Conservation (phyloP, 441 rosid genomes). For the Pelargonium cotyledonis region DNA sequence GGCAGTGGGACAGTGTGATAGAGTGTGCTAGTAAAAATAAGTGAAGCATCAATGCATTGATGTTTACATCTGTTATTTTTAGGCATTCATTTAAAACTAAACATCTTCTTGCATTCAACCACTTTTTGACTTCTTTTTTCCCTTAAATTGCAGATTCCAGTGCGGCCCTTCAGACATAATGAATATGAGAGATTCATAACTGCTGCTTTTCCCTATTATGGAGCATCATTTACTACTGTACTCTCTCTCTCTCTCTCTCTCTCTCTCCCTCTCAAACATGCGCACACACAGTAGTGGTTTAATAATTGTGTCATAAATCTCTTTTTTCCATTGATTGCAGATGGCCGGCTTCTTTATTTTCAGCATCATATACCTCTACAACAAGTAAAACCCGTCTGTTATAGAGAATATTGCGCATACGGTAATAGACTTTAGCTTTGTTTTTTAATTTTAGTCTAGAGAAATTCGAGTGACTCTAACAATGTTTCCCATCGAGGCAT, state of each 20-base stretch:
- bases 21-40: not conserved
- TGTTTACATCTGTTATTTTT: not conserved
- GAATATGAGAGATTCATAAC: conserved; percentile 69
- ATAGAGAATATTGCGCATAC: conserved; percentile 7
- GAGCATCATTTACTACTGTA: conserved; percentile 66
- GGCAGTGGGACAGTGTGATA: not conserved
- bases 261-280: not conserved
- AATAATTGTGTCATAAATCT: conserved; percentile 10
- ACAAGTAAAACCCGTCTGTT: conserved; percentile 32
- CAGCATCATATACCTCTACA: conserved; percentile 57
- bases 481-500: not conserved
- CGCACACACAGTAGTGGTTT: not conserved
- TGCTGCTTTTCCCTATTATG: conserved; percentile 64
- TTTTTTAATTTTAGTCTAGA: not conserved
- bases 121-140: not conserved
- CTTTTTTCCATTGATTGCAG: conserved; percentile 29
- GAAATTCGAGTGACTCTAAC: not conserved
- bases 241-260: conserved; percentile 11
- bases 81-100: not conserved
- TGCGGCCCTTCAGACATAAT: conserved; percentile 65
- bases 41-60: not conserved
- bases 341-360: conserved; percentile 75
- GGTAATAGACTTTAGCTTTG: not conserved
- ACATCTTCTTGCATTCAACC: not conserved
- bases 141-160: conserved; percentile 54